Percentiles rank a stretch among this genome's conserved stretches.
These are phyloP conservation scores for Penicillium dipodomyicola DNA, from an alignment of 495 filamentous ascomycete genomes.

Conservation along the genomic window DNA sequence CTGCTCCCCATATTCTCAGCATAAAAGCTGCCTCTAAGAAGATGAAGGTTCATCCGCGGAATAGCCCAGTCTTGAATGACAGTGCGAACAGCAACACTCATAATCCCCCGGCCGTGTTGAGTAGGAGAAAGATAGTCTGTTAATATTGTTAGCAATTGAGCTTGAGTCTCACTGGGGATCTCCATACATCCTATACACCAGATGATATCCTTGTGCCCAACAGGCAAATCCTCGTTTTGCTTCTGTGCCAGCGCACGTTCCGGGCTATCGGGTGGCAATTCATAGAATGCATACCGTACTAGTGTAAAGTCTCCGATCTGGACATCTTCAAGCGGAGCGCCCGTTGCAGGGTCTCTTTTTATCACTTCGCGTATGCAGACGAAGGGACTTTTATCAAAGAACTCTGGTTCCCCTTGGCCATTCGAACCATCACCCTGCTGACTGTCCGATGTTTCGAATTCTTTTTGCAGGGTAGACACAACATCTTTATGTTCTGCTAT, in stretches of 20 bases:
- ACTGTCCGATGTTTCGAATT: neutral
- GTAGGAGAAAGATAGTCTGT: conserved; percentile 25
- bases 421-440: neutral
- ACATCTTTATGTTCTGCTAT: neutral
- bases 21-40: conserved; percentile 19
- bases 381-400: conserved; percentile 28
- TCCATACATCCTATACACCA: conserved; percentile 27
- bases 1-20: conserved; percentile 26
- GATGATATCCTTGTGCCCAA: conserved; percentile 21
- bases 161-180: neutral
- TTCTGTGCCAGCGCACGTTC: conserved; percentile 18
- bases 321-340: conserved; percentile 14
- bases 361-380: conserved; percentile 25
- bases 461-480: conserved; percentile 3
- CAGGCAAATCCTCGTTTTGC: conserved; percentile 19
- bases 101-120: conserved; percentile 30
- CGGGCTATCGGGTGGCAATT: conserved; percentile 14
- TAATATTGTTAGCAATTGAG: neutral
- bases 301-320: conserved; percentile 25
- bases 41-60: conserved; percentile 27
- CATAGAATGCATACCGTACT: conserved; percentile 27
- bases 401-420: neutral
- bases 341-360: conserved; percentile 7
- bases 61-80: conserved; percentile 28
- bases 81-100: conserved; percentile 21